These are phyloP conservation scores for Phytophthora fragariae DNA, from an alignment of 352 stramenopile species.

Conservation along the genomic window DNA sequence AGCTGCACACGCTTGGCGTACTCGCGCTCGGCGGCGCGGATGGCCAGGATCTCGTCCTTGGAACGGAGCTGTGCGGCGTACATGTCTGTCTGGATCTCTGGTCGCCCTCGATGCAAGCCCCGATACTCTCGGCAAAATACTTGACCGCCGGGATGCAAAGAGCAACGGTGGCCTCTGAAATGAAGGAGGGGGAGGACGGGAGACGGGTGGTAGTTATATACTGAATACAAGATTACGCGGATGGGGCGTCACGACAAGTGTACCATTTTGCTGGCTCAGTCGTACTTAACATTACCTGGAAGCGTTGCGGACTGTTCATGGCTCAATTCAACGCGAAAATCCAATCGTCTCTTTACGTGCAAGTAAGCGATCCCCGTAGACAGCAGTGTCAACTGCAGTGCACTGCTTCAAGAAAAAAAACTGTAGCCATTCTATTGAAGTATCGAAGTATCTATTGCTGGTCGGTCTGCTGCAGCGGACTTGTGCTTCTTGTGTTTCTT, in stretches of 20 bases:
- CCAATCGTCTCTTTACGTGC: no score
- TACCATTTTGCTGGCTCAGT: conserved; percentile 1
- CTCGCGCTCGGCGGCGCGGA: conserved; percentile 76
- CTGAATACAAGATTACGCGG: not conserved
- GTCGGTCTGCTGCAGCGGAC: no score
- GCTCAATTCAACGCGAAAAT: no score
- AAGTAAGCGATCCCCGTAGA: no score
- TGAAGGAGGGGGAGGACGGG: conserved; percentile 23
- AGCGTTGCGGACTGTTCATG: no score
- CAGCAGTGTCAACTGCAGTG: no score
- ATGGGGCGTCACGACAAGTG: conserved; percentile 16
- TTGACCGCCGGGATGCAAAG: conserved; percentile 37
- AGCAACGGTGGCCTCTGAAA: conserved; percentile 34
- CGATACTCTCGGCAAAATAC: conserved; percentile 25
- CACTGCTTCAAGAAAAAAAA: no score
- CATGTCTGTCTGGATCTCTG: conserved; percentile 39
- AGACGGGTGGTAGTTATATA: not conserved
- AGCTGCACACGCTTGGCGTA: conserved; percentile 80
- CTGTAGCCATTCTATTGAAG: not conserved
- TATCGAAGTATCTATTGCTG: not conserved
- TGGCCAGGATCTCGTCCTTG: conserved; percentile 87
- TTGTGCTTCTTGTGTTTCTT: conserved; percentile 28
- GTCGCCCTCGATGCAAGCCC: not conserved
- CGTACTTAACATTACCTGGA: conserved; percentile 16
- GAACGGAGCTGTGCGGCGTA: conserved; percentile 77